phyloP scores from a whole-genome alignment of 2,329 filamentous ascomycete species.

The Stagonosporopsis chrysanthemi region DNA sequence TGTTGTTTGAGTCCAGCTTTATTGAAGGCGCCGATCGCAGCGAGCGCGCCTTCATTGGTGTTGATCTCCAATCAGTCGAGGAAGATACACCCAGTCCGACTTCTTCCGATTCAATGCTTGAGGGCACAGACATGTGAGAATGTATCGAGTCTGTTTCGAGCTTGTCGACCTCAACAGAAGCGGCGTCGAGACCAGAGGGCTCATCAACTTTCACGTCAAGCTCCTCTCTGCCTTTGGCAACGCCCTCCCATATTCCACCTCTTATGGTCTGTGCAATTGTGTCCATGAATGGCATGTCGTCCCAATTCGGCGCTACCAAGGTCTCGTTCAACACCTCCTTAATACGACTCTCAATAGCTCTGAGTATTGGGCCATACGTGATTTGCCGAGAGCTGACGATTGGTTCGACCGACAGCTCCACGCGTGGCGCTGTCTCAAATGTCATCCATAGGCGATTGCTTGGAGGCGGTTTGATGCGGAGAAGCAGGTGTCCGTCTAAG shows the following conservation, averaged over 20 bases:
- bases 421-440: conserved; percentile 91
- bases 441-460: conserved; percentile 97
- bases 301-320: conserved; percentile 92
- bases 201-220: conserved; percentile 23
- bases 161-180: conserved; percentile 29
- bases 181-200: conserved; percentile 15
- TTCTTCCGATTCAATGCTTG: conserved; percentile 30
- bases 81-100: conserved; percentile 33
- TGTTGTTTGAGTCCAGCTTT: conserved; percentile 70
- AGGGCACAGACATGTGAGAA: conserved; percentile 32
- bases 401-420: conserved; percentile 93
- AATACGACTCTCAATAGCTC: conserved; percentile 93
- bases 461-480: conserved; percentile 92
- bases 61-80: conserved; percentile 31
- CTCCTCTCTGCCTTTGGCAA: conserved; percentile 22
- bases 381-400: conserved; percentile 96
- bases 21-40: conserved; percentile 71
- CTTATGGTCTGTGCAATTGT: conserved; percentile 80
- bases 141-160: conserved; percentile 31
- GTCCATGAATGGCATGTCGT: conserved; percentile 89
- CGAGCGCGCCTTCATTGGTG: conserved; percentile 56
- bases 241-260: conserved; percentile 78
- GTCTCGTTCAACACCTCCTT: conserved; percentile 94
- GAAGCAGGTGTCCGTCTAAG: conserved; percentile 81
- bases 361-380: conserved; percentile 88